phyloP scores from a whole-genome alignment of 2,329 filamentous ascomycete genomes.

The Golovinomyces cichoracearum region DNA sequence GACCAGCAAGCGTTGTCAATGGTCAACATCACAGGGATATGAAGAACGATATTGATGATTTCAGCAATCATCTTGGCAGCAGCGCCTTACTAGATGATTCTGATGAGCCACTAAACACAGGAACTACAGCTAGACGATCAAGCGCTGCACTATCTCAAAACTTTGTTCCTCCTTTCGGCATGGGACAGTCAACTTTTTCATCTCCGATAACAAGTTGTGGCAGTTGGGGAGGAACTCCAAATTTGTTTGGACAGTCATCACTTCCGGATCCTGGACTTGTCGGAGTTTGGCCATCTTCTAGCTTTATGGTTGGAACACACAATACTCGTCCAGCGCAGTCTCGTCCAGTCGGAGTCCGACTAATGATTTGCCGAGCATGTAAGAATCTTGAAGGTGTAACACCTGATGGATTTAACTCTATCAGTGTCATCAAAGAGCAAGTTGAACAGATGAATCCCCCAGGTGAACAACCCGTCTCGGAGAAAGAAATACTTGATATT shows the following conservation, averaged over 20 bases:
- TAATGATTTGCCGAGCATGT: constrained; percentile 55
- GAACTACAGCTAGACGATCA: constrained; percentile 15
- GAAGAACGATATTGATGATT: constrained; percentile 38
- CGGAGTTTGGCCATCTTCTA: constrained; percentile 11
- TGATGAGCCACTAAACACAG: constrained; percentile 25
- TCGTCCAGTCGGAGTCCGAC: constrained; percentile 41
- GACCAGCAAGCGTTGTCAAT: constrained; percentile 47
- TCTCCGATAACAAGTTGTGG: constrained; percentile 12
- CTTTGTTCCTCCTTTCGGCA: constrained; percentile 14
- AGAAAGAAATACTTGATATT: constrained; percentile 46
- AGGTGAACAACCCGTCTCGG: constrained; percentile 20
- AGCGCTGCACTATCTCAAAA: constrained; percentile 13
- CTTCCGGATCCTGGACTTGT: constrained; percentile 13
- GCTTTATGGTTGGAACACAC: constrained; percentile 15
- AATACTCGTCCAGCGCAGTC: constrained; percentile 26
- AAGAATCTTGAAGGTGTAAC: constrained; percentile 28
- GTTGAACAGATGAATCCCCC: constrained; percentile 33
- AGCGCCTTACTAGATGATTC: constrained; percentile 62
- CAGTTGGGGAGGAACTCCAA: constrained; percentile 15
- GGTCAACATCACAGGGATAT: constrained; percentile 21
- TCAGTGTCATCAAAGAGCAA: constrained; percentile 37
- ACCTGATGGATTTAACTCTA: constrained; percentile 40
- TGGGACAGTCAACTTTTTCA: constrained; percentile 12
- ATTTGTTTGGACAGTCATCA: constrained; percentile 14
- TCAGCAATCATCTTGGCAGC: constrained; percentile 63